Evolutionary conservation across 2,329 filamentous ascomycete species (phyloP), one percentile per base, ranked within the genome.

Genomic region (Xylariaceae sp.): DNA sequence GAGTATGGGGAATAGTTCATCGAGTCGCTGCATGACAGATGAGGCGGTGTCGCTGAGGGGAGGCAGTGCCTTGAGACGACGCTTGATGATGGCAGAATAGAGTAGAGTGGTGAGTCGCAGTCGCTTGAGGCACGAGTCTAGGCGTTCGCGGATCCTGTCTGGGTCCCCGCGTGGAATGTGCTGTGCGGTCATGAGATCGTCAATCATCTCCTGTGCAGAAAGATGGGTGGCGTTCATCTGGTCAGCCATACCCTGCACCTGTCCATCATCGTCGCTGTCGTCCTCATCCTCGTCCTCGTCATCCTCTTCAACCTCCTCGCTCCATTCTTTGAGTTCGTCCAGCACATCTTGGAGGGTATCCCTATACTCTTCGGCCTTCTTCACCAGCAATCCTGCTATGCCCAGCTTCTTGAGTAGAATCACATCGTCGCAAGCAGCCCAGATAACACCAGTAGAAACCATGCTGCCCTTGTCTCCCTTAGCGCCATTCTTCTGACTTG

Each of bases 311-410:
- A 82, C 80, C 62, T 90, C 87, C 1, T 90, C 88, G 17, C 86
- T 84, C 90, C 92, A 97, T 61, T 93, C 90, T 66, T 90, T 89
- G 58, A 97, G 70, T 72, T 97, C 93, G 56, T 89, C 83, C 60
- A 95, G 81, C 0, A 90, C 88, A 72, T 97, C 93, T 61, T 89
- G 82, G 19, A 97, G 74, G 2, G 88, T 82, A 50, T 89, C 89
- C 39, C 84, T 76, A 71, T 87, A 89, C 66, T 91, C 79, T 60
- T 89, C 83, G 1, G 87, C 87, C 65, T 87, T 91, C 59, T 80
- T 76, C 0, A 88, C 78, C 43, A 93, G 78, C 51, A 91, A 75
- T 0, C 87, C 89, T 0, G 80, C 81, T 5, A 95, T 79, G 0
- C 90, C 91, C 19, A 84, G 72, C 6, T 76, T 77, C 45, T 84